Percentiles rank a stretch among this genome's conserved stretches.
Evolutionary conservation across 176 grass and related monocot species (phyloP).

Genomic region (Poa annua): DNA sequence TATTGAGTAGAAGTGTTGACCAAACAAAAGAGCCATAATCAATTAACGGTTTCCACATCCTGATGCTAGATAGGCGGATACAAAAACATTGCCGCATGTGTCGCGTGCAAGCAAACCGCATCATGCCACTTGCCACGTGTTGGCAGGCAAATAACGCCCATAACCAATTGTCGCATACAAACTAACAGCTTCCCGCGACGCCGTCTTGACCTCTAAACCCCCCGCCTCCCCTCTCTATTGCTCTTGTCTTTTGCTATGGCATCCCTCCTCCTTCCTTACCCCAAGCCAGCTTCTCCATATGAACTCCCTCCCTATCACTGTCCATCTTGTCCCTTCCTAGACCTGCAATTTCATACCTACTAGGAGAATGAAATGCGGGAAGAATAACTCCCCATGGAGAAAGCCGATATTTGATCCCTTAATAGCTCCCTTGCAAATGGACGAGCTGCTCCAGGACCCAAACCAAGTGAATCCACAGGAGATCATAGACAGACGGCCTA

Average conservation of each 20-base stretch:
- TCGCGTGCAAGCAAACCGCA: not conserved
- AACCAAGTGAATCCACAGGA: not conserved
- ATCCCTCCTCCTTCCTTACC: not conserved
- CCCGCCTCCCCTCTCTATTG: not conserved
- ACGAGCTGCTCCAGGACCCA: not conserved
- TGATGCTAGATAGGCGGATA: not conserved
- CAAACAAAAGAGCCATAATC: not conserved
- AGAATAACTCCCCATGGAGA: not conserved
- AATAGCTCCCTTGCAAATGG: not conserved
- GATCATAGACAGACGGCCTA: not conserved
- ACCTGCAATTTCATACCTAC: not conserved
- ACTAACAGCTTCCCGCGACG: not conserved
- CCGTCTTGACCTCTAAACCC: slow-evolving; percentile 1
- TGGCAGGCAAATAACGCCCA: not conserved
- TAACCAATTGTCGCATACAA: not conserved
- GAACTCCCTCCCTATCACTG: not conserved
- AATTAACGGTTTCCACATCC: slow-evolving; percentile 2
- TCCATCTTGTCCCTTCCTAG: not conserved
- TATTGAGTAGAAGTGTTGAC: slow-evolving; percentile 5
- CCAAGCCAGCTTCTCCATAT: not conserved
- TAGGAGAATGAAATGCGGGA: not conserved
- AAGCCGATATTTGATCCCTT: not conserved
- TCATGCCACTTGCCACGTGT: not conserved
- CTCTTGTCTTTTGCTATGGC: not conserved
- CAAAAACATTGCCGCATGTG: not conserved